Evolutionary conservation across 2,329 filamentous ascomycete species (phyloP), one percentile per base, ranked within the genome.

Genomic region (Gaeumannomyces tritici): DNA sequence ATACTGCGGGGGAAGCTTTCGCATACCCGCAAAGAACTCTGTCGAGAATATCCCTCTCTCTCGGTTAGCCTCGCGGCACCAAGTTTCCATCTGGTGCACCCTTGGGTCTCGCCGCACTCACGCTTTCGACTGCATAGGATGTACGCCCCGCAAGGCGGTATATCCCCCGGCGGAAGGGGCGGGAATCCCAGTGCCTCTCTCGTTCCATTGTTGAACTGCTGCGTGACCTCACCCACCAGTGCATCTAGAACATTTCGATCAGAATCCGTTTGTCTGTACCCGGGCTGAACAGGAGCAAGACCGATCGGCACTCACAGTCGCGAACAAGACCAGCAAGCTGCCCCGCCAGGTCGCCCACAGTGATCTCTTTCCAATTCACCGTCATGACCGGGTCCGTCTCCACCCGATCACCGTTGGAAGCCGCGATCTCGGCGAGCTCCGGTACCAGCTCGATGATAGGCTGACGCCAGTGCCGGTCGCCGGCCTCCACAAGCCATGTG

Each of bases 381-480:
- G 63, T 64, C 54, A 70, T 66, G 31, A 72, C 64, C 26, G 69
- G 68, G 35, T 69, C 67, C 24, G 65, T 63, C 21, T 66, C 55
- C 24, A 55, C 33, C 7, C 33, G 57, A 3, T 54, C 47, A 7
- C 33, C 26, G 24, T 63, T 54, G 27, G 28, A 28, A 60, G 54
- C 8, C 13, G 61, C 47, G 28, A 64, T 61, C 57, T 62, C 69
- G 56, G 65, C 67, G 60, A 79, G 72, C 66, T 79, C 77, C 0
- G 77, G 76, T 15, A 79, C 67, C 61, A 75, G 77, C 28, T 73
- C 72, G 0, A 76, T 77, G 61, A 79, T 73, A 8, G 75, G 73
- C 4, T 74, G 70, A 54, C 75, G 72, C 68, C 75, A 79, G 35
- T 71, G 67, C 21, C 66, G 63, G 61, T 77, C 73, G 1, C 78